phyloP scores from a whole-genome alignment of 345 rosid genomes.

The Heritiera littoralis region DNA sequence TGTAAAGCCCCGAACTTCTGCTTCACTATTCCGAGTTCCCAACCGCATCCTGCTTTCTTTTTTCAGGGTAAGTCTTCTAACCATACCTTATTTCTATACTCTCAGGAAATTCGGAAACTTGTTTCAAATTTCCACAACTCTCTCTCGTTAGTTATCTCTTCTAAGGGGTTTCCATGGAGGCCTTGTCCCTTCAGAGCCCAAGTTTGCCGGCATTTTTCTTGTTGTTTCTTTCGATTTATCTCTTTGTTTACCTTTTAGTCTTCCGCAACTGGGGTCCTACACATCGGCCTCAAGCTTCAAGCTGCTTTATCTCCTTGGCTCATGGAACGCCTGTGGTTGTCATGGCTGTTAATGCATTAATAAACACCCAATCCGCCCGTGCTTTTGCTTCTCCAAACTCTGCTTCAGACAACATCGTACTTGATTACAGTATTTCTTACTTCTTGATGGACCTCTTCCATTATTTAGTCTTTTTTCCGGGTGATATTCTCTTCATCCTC shows the following conservation, averaged over 20 bases:
- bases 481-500: slow-evolving; percentile 68
- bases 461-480: slow-evolving; percentile 60
- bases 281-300: slow-evolving; percentile 60
- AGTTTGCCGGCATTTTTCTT: slow-evolving; percentile 37
- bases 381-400: slow-evolving; percentile 61
- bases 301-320: slow-evolving; percentile 68
- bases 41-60: background rate
- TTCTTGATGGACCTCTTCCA: slow-evolving; percentile 76
- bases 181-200: background rate
- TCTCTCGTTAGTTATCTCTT: background rate
- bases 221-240: slow-evolving; percentile 45
- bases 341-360: slow-evolving; percentile 48
- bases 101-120: background rate
- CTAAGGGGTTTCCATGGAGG: background rate
- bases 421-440: slow-evolving; percentile 77
- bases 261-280: slow-evolving; percentile 64
- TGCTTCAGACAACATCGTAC: slow-evolving; percentile 44
- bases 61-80: background rate
- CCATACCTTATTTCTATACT: background rate
- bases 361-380: slow-evolving; percentile 22
- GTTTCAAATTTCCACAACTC: background rate
- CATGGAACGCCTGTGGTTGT: slow-evolving; percentile 88
- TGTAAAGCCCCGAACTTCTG: background rate
- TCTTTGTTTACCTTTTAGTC: slow-evolving; percentile 47
- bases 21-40: background rate